Evolutionary conservation across 2,329 filamentous ascomycete species (phyloP), one percentile per base, ranked within the genome.

Genomic region (Colletotrichum incanum): DNA sequence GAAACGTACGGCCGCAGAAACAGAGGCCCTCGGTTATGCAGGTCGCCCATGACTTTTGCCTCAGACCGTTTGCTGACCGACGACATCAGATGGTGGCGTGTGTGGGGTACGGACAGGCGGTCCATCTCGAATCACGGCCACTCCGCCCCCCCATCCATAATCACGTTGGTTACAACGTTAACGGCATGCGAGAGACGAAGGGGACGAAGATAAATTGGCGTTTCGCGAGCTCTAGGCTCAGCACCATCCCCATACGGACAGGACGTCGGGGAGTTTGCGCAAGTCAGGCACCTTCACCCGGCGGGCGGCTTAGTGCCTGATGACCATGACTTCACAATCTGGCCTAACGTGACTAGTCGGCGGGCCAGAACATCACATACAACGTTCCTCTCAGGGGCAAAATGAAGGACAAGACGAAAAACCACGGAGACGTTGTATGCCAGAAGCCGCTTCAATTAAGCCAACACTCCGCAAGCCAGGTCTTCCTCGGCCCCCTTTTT

Each of bases 11-110:
- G 79, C 75, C 79, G 80, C 80, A 82, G 78, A 79, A 78, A 75
- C 74, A 77, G 79, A 78, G 80, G 74, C 80, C 80, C 78, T 82
- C 81, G 80, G 80, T 74, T 82, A 82, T 82, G 81, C 81, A 82
- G 76, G 74, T 64, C 65, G 67, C n/a, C 71, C 67, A 64, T 68
- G 65, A 64, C 64, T 65, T 61, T 45, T 34, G 55, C 70, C 56
- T 65, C 65, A 50, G 31, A 28, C 47, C 52, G 18, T 34, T 50
- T 67, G 41, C 41, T 67, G 64, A 37, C 50, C 49, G 49, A 31
- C 43, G 64, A 65, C 71, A 65, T 64, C 49, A 71, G 61, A 72
- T 72, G 71, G 67, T 69, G 72, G 71, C 71, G 58, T 26, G 59
- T 73, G 71, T 71, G 61, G 71, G 61, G 72, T 68, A 43, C 31